phyloP scores from a whole-genome alignment of 768 basidiomycete genomes.

The Suillus discolor region DNA sequence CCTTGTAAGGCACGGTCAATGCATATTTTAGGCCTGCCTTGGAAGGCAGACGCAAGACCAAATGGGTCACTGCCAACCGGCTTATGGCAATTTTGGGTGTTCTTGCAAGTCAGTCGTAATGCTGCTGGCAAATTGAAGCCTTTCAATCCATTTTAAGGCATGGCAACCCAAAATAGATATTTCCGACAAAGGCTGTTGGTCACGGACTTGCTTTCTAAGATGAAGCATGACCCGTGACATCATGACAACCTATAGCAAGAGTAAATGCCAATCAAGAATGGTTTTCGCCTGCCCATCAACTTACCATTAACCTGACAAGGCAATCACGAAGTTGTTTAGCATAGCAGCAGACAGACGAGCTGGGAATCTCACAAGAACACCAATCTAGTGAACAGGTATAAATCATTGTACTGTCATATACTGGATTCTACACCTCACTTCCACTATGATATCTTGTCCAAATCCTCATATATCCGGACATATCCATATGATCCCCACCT shows the following conservation, averaged over 20 bases:
- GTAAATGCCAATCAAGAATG: neutral
- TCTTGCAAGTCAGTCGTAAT: neutral
- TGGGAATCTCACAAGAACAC: constrained; percentile 4
- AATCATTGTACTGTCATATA: too few species aligned
- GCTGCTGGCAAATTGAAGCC: neutral
- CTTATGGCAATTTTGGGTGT: neutral
- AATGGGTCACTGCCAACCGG: neutral
- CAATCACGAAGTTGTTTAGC: constrained; percentile 41
- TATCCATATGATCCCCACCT: too few species aligned
- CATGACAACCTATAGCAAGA: constrained; percentile 1
- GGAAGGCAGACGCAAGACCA: neutral
- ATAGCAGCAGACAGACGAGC: constrained; percentile 28
- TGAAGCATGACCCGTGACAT: constrained; percentile 4
- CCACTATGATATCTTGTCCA: too few species aligned
- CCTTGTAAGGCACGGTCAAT: neutral
- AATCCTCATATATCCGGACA: too few species aligned
- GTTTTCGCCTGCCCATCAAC: neutral
- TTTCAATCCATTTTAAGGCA: neutral
- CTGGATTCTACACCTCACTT: too few species aligned
- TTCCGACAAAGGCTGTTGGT: neutral
- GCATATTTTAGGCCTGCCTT: neutral
- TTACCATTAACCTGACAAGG: constrained; percentile 2
- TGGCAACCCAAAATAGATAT: neutral
- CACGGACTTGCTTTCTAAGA: neutral
- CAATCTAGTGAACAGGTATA: neutral